Conservation (phyloP, 805 yeast species). For the Zygotorulaspora chibaensis region DNA sequence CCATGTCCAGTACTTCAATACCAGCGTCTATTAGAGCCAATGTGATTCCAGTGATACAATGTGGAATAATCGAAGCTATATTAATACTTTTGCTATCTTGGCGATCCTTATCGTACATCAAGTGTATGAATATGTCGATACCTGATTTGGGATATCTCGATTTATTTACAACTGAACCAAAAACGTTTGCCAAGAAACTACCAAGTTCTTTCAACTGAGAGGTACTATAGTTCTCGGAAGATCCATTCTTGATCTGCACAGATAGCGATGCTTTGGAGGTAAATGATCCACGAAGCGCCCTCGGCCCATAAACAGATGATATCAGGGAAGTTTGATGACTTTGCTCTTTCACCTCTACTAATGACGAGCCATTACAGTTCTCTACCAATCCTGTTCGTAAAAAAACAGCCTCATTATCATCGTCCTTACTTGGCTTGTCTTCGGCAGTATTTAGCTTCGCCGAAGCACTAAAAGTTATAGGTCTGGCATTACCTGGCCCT, state of each 20-base stretch:
- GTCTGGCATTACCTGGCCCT: constrained; percentile 70
- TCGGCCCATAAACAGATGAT: constrained; percentile 81
- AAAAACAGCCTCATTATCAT: constrained; percentile 26
- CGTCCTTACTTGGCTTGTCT: constrained; percentile 10
- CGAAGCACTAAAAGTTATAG: constrained; percentile 39
- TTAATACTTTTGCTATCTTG: constrained; percentile 30
- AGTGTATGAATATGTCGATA: constrained; percentile 68
- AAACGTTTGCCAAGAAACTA: constrained; percentile 37
- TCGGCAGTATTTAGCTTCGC: constrained; percentile 14
- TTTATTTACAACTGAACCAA: constrained; percentile 41
- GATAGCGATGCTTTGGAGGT: constrained; percentile 60
- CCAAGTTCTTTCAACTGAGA: constrained; percentile 40
- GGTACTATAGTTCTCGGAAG: constrained; percentile 26
- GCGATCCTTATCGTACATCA: constrained; percentile 41
- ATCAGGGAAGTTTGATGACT: constrained; percentile 44
- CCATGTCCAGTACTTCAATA: constrained; percentile 72
- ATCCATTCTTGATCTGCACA: constrained; percentile 43
- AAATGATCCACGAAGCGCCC: constrained; percentile 75
- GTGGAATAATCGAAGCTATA: constrained; percentile 39
- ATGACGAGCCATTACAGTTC: constrained; percentile 80
- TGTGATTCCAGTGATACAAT: constrained; percentile 42
- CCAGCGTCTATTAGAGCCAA: constrained; percentile 83
- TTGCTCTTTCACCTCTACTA: constrained; percentile 54
- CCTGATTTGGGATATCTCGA: constrained; percentile 86
- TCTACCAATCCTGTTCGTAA: constrained; percentile 62